Conservation (phyloP, 345 rosid species). For the Rhizophora apiculata region DNA sequence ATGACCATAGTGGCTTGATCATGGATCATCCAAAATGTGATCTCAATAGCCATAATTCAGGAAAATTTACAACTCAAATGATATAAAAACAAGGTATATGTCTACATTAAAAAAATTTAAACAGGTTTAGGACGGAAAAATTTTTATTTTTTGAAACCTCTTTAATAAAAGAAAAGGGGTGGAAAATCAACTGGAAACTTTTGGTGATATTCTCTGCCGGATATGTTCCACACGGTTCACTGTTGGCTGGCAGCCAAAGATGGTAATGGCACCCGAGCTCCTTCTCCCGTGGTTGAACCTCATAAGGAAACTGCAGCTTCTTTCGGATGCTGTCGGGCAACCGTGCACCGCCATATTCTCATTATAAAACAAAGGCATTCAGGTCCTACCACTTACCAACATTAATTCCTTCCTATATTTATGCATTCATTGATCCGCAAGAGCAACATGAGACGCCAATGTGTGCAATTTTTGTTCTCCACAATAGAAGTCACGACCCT, state of each 20-base stretch:
- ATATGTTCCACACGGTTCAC: background rate
- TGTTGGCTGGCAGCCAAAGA: background rate
- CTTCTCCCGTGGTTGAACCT: background rate
- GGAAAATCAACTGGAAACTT: too few species aligned
- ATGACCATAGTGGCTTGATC: too few species aligned
- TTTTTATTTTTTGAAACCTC: too few species aligned
- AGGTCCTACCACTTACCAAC: constrained; percentile 24
- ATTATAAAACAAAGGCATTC: constrained; percentile 21
- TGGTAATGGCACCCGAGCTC: background rate
- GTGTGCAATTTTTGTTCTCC: background rate
- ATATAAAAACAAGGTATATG: too few species aligned
- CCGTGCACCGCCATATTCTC: constrained; percentile 5
- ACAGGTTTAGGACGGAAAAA: too few species aligned
- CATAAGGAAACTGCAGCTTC: background rate
- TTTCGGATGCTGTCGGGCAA: background rate
- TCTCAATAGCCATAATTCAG: too few species aligned
- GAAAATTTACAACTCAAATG: too few species aligned
- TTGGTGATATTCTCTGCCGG: too few species aligned
- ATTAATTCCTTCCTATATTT: background rate
- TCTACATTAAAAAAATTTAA: too few species aligned
- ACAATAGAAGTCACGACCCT: background rate
- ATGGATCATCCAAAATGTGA: too few species aligned
- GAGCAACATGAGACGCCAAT: background rate
- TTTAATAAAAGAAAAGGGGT: too few species aligned
- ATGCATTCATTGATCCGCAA: background rate